A percentile compares a stretch with the other conserved stretches of the same genome.
Conservation (phyloP, 2,329 filamentous ascomycete species). For the Pseudogymnoascus sp. region DNA sequence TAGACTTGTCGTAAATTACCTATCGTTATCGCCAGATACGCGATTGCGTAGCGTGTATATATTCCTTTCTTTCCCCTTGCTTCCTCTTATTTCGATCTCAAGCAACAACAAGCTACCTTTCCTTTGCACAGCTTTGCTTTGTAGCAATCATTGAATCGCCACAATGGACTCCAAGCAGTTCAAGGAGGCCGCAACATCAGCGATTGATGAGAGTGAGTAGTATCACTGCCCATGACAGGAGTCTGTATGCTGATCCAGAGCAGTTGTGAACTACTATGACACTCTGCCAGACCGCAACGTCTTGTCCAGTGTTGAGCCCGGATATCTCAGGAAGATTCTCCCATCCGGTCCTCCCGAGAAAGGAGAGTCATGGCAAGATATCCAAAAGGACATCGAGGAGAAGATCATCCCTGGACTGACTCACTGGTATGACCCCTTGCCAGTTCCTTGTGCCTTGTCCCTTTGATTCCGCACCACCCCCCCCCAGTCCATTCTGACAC, state of each 20-base stretch:
- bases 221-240: background rate
- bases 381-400: conserved; percentile 73
- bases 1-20: background rate
- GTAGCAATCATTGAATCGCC: background rate
- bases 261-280: conserved; percentile 80
- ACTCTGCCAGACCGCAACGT: conserved; percentile 64
- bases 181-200: conserved; percentile 65
- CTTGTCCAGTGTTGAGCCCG: conserved; percentile 70
- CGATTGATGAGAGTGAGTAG: conserved; percentile 74
- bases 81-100: background rate
- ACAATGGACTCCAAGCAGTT: conserved; percentile 76
- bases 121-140: background rate
- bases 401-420: conserved; percentile 90
- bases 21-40: background rate
- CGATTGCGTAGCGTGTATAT: background rate
- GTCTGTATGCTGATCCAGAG: conserved; percentile 13
- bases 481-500: conserved; percentile 5
- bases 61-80: background rate
- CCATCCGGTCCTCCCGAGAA: conserved; percentile 57
- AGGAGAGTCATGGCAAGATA: conserved; percentile 68
- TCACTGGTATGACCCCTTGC: conserved; percentile 55
- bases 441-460: background rate
- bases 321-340: conserved; percentile 76
- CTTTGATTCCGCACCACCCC: background rate
- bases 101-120: background rate